phyloP scores from a whole-genome alignment of 2,329 filamentous ascomycete species.

The Aspergillus pseudotamarii region DNA sequence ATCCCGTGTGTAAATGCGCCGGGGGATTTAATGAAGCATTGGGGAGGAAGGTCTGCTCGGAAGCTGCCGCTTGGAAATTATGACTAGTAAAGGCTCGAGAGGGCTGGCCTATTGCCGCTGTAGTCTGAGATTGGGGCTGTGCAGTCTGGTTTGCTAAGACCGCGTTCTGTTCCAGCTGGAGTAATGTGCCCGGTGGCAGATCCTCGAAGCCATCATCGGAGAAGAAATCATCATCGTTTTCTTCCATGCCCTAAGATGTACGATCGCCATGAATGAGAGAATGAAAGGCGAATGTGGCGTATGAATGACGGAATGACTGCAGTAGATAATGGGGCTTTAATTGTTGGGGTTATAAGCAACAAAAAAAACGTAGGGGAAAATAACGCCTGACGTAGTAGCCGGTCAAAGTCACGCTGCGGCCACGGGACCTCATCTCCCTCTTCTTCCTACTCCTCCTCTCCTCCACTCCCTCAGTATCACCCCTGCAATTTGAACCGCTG shows the following conservation, averaged over 20 bases:
- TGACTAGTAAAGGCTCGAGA: slow-evolving; percentile 4
- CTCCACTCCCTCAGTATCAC: neutral
- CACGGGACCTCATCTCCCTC: slow-evolving; percentile 13
- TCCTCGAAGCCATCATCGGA: slow-evolving; percentile 51
- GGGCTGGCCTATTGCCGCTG: slow-evolving; percentile 2
- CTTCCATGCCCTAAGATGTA: slow-evolving; percentile 46
- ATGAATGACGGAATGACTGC: slow-evolving; percentile 1
- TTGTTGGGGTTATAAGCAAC: neutral
- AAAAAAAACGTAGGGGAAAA: neutral
- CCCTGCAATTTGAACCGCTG: neutral
- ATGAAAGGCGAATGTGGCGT: neutral
- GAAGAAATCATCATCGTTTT: slow-evolving; percentile 51
- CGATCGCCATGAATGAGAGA: slow-evolving; percentile 33
- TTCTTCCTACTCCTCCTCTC: slow-evolving; percentile 7
- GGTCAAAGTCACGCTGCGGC: slow-evolving; percentile 15
- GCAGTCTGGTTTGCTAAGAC: slow-evolving; percentile 45
- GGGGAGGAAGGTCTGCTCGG: slow-evolving; percentile 11
- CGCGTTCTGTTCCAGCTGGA: slow-evolving; percentile 51
- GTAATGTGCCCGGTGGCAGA: slow-evolving; percentile 45
- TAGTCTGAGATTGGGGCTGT: slow-evolving; percentile 13
- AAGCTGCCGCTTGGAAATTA: slow-evolving; percentile 1
- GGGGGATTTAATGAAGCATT: slow-evolving; percentile 29
- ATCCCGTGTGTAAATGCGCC: slow-evolving; percentile 35
- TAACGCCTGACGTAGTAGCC: slow-evolving; percentile 16
- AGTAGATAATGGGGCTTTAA: neutral